Evolutionary conservation across 495 filamentous ascomycete genomes (phyloP).

Genomic region (Cercophora samala): DNA sequence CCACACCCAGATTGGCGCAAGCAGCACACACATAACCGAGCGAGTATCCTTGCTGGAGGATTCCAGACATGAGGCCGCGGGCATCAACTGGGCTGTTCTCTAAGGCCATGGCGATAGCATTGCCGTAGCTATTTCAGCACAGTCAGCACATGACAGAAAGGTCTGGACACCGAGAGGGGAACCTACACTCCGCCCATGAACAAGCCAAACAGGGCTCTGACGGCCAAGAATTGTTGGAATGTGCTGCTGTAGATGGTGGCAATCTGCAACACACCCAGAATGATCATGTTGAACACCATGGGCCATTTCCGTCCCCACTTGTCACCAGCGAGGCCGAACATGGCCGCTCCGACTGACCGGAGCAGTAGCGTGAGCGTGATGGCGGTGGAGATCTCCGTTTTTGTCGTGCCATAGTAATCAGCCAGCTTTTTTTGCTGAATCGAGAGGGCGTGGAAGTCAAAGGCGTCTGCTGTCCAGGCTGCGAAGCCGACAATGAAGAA

Average conservation of each 20-base stretch:
- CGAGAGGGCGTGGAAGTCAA: slow-evolving; percentile 74
- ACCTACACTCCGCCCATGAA: slow-evolving; percentile 71
- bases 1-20: slow-evolving; percentile 64
- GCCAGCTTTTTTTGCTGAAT: slow-evolving; percentile 68
- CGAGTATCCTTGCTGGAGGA: slow-evolving; percentile 74
- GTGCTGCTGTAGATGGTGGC: slow-evolving; percentile 67
- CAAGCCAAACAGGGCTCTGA: slow-evolving; percentile 68
- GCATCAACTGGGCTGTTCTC: slow-evolving; percentile 71
- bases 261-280: slow-evolving; percentile 62
- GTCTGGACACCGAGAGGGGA: background rate
- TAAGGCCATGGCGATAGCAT: slow-evolving; percentile 76
- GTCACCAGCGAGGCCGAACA: slow-evolving; percentile 71
- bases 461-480: slow-evolving; percentile 68
- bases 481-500: slow-evolving; percentile 62
- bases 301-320: slow-evolving; percentile 78
- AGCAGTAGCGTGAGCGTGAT: slow-evolving; percentile 73
- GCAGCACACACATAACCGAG: slow-evolving; percentile 73
- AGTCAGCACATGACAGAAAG: background rate
- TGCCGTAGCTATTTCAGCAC: slow-evolving; percentile 52
- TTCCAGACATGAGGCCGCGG: slow-evolving; percentile 71
- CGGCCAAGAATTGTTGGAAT: slow-evolving; percentile 66
- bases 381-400: slow-evolving; percentile 66
- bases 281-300: slow-evolving; percentile 69
- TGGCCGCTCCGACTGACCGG: slow-evolving; percentile 64
- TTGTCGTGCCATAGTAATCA: slow-evolving; percentile 59